Percentiles rank a stretch among this genome's conserved stretches.
Conservation (phyloP, 2,329 filamentous ascomycete genomes). For the Talaromyces sp. region DNA sequence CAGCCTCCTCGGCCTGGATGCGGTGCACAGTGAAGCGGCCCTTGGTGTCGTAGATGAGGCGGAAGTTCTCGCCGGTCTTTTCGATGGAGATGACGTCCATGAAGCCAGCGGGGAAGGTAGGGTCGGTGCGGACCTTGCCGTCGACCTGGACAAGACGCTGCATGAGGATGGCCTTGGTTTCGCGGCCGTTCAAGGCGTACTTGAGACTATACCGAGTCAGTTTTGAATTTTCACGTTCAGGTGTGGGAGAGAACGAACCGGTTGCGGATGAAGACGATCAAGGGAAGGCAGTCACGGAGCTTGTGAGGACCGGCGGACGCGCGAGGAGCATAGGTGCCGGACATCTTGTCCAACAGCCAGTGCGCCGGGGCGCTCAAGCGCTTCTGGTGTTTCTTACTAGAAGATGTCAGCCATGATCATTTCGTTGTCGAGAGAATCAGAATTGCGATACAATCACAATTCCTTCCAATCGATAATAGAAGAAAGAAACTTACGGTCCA, state of each 20-base stretch:
- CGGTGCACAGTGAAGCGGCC: constrained; percentile 99
- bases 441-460: background rate
- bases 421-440: background rate
- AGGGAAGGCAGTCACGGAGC: constrained; percentile 95
- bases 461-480: background rate
- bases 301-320: constrained; percentile 91
- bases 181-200: constrained; percentile 98
- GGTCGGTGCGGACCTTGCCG: constrained; percentile 98
- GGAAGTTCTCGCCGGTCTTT: constrained; percentile 99
- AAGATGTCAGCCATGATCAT: constrained; percentile 20
- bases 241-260: constrained; percentile 43
- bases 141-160: constrained; percentile 99
- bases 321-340: constrained; percentile 75
- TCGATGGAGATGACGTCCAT: constrained; percentile 99
- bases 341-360: constrained; percentile 99
- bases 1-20: constrained; percentile 96
- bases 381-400: constrained; percentile 99
- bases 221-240: background rate
- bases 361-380: constrained; percentile 97
- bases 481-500: constrained; percentile 55
- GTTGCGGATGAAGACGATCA: constrained; percentile 96
- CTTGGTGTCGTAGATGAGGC: constrained; percentile 99
- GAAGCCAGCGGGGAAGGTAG: constrained; percentile 95
- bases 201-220: constrained; percentile 73
- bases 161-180: constrained; percentile 97